These are phyloP conservation scores for Macaranga tanarius DNA, from an alignment of 441 rosid genomes.

Conservation along the genomic window DNA sequence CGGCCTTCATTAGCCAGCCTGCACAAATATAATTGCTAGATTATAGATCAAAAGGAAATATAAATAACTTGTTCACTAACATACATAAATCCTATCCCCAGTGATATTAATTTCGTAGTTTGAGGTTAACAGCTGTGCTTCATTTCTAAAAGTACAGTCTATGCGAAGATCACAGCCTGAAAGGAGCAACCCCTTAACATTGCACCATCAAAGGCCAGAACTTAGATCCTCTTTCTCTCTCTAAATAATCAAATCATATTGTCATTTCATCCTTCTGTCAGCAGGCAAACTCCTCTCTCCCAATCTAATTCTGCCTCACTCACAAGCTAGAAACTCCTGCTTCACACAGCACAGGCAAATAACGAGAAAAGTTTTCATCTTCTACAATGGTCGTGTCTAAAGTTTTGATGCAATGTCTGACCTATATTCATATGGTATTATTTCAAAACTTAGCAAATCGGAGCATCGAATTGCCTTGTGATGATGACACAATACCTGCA, in stretches of 20 bases:
- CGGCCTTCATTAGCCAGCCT: not conserved
- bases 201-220: not conserved
- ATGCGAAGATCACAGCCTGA: not conserved
- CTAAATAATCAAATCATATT: not conserved
- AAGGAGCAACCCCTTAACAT: not conserved
- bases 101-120: not conserved
- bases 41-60: not conserved
- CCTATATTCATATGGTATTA: too few species aligned
- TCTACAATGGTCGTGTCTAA: too few species aligned
- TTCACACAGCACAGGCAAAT: not conserved
- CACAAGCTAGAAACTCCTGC: conserved; percentile 2
- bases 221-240: not conserved
- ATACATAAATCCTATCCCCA: not conserved
- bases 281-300: not conserved
- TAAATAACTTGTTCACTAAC: not conserved
- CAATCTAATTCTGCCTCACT: not conserved
- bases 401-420: too few species aligned
- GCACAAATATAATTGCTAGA: not conserved
- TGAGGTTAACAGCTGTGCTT: not conserved
- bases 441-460: too few species aligned
- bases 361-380: too few species aligned
- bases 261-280: not conserved
- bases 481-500: too few species aligned
- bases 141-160: not conserved
- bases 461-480: too few species aligned